Evolutionary conservation across 768 basidiomycete genomes (phyloP).

Genomic region (Kwoniella sp.): DNA sequence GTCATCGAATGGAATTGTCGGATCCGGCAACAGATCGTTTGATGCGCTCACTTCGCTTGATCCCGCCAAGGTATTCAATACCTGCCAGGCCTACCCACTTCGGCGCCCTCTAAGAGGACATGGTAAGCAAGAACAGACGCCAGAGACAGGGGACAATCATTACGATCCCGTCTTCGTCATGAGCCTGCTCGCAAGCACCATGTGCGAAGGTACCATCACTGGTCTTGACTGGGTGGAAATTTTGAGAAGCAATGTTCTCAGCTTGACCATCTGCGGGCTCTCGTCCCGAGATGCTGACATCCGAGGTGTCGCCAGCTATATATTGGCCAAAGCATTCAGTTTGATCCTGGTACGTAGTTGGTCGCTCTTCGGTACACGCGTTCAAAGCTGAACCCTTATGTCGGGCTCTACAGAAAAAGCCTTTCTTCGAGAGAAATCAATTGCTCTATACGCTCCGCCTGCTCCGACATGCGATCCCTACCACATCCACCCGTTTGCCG

Average conservation of each 20-base stretch:
- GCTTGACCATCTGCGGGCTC: slow-evolving; percentile 71
- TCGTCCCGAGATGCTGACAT: slow-evolving; percentile 68
- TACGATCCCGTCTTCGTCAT: slow-evolving; percentile 83
- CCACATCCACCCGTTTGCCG: slow-evolving; percentile 65
- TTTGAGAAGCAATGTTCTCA: slow-evolving; percentile 76
- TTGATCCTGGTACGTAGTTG: slow-evolving; percentile 65
- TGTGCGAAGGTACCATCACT: slow-evolving; percentile 63
- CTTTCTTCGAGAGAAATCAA: slow-evolving; percentile 77
- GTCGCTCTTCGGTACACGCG: background rate
- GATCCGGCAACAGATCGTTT: slow-evolving; percentile 56
- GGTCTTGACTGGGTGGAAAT: slow-evolving; percentile 82
- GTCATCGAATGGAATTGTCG: slow-evolving; percentile 60
- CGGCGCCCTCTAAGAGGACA: slow-evolving; percentile 63
- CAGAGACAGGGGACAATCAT: slow-evolving; percentile 58
- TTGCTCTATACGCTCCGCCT: slow-evolving; percentile 70
- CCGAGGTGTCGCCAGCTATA: slow-evolving; percentile 66
- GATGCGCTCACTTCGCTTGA: slow-evolving; percentile 75
- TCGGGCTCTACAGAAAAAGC: slow-evolving; percentile 60
- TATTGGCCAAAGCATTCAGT: slow-evolving; percentile 67
- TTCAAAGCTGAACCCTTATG: background rate
- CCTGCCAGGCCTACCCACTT: slow-evolving; percentile 71
- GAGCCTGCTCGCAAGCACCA: slow-evolving; percentile 67
- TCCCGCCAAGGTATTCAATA: slow-evolving; percentile 67
- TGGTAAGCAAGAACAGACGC: slow-evolving; percentile 18
- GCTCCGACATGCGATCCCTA: slow-evolving; percentile 65